Evolutionary conservation across 306 rosid genomes (phyloP).

Genomic region (Dryas drummondii): DNA sequence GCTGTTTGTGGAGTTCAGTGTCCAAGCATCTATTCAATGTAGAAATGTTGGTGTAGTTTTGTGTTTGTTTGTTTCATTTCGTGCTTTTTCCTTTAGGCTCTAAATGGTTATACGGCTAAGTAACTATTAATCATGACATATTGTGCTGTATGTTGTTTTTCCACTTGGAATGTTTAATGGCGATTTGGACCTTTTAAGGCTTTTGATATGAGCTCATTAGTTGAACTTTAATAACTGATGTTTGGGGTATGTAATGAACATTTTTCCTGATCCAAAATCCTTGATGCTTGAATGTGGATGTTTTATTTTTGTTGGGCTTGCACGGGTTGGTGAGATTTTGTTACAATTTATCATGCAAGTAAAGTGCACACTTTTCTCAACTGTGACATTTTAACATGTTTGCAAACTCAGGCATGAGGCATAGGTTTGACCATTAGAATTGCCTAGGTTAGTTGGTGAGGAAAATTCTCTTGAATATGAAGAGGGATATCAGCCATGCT

Average conservation of each 20-base stretch:
- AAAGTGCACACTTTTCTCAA: not conserved
- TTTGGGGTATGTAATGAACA: not conserved
- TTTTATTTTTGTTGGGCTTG: not conserved
- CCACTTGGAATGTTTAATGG: not conserved
- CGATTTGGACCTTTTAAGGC: not conserved
- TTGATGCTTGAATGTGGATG: not conserved
- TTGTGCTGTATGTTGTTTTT: not conserved
- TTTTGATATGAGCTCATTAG: not conserved
- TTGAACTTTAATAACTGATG: not conserved
- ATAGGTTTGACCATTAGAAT: not conserved
- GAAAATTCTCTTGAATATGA: not conserved
- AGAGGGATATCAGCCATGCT: not conserved
- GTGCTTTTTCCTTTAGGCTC: not conserved
- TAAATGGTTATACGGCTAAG: not conserved
- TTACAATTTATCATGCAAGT: not conserved
- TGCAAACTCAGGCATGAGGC: not conserved
- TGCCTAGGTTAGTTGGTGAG: not conserved
- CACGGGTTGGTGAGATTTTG: not conserved
- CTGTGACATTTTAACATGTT: not conserved
- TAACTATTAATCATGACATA: not conserved
- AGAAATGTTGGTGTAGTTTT: constrained; percentile 7
- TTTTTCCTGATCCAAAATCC: not conserved
- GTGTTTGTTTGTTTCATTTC: not conserved
- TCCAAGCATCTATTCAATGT: not conserved
- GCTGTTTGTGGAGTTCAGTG: not conserved